phyloP scores from a whole-genome alignment of 352 stramenopile species.

The Globisporangium irregulare region DNA sequence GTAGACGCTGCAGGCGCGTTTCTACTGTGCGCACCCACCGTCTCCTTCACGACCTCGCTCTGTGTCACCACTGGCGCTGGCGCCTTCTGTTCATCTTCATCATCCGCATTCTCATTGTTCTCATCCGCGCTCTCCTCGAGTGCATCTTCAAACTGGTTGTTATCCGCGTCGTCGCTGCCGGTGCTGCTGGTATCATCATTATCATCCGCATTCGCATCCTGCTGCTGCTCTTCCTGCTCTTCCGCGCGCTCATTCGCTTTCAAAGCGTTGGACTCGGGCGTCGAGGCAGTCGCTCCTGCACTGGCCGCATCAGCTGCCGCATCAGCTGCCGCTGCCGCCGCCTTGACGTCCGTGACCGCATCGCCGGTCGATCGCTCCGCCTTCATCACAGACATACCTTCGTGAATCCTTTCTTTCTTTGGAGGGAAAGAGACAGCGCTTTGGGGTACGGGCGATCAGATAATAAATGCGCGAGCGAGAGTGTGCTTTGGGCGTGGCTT shows the following conservation, averaged over 20 bases:
- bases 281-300: not conserved
- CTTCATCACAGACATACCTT: slow-evolving; percentile 8
- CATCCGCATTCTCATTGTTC: not conserved
- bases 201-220: not conserved
- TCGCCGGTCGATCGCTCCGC: slow-evolving; percentile 7
- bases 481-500: not conserved
- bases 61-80: not conserved
- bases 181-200: not conserved
- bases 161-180: not conserved
- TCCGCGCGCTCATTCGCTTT: slow-evolving; percentile 7
- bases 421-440: not conserved
- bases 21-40: not conserved
- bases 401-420: not conserved
- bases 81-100: slow-evolving; percentile 5
- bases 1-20: not conserved
- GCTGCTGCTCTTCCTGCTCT: slow-evolving; percentile 7
- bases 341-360: not conserved
- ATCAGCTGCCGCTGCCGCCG: not conserved
- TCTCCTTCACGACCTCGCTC: not conserved
- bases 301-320: not conserved
- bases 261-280: not conserved
- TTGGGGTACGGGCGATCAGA: not conserved
- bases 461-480: not conserved
- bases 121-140: slow-evolving; percentile 1
- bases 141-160: slow-evolving; percentile 19